Base-by-base conservation (phyloP, 1,139 yeast genomes). In the Yamadazyma dendronema region DNA sequence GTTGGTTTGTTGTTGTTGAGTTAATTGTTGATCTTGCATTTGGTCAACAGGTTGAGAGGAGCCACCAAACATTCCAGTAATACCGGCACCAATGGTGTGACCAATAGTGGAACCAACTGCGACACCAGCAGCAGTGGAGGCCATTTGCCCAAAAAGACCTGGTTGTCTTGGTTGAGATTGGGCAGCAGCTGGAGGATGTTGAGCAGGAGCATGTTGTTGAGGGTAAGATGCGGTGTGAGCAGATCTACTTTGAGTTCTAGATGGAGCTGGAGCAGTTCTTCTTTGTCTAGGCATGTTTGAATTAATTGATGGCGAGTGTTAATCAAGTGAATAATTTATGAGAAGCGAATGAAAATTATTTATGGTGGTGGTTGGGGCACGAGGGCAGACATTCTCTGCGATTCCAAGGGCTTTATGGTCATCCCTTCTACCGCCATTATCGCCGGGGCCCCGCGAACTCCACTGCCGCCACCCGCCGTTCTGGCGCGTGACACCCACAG, bases 81-180 rank as follows among this genome's bases (percentile, higher is more conserved):
- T 72, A 54, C 97, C 97, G 42, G 95, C 95, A 66, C 97, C 97
- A 45, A 92, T 53, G 35, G 97, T 88, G 74, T 92, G 98, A 44
- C 98, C 98, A 43, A 90, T 81, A 47, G 97, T 83, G 40, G 96
- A 86, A 56, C 98, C 98, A 41, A 92, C 97, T 36, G 97, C 98
- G 27, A 92, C 98, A 79, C 98, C 98, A 38, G 97, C 98, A 43
- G 98, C 98, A 39, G 98, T 92, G 31, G 95, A 76, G 23, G 97
- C 97, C 97, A 92, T 92, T 67, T 92, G 96, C 43, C 94, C 86
- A 57, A 92, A 90, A 61, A 92, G 59, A 52, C 97, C 97, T 36
- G 98, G 97, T 23, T 62, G 63, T 49, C 56, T 61, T 17, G 53
- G 48, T 59, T 69, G 77, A 26, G 59, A 61, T 25, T 25, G 30